Evolutionary conservation across 78 protist genomes (phyloP), one percentile per base, ranked within the genome.

Genomic region (slime mould (Dictyostelium discoideum)): DNA sequence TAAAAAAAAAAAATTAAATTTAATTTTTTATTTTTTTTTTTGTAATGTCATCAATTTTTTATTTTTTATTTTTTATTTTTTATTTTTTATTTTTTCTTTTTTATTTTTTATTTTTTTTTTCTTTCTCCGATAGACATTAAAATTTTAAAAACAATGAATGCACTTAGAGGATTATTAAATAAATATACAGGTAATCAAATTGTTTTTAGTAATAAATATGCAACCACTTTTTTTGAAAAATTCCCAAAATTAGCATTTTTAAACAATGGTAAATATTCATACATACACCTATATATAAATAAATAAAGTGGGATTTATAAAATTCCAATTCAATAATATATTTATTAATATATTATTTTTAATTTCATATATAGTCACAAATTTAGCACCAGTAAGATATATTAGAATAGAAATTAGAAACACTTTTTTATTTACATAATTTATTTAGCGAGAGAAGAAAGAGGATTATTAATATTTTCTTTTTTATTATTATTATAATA

Each of bases 341-440:
- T 32, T 32, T 32, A 32, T 32, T 32, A 32, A 32, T 32, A 32
- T 32, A 32, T 32, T 32, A 32, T 32, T 1, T 32, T 32, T 1
- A 32, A 32, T 32, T 32, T 32, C 37, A 32, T 32, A 32, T 32
- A 32, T 42, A 86, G 93, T 89, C 29, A 89, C 94, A 24, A 89
- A 89, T 82, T 69, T 89, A 32, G 94, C 94, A 81, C 94, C 94
- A 29, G 85, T 86, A 86, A 44, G 92, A 48, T 26, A 42, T 16
- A 16, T 44, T 32, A 32, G 37, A 32, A 32, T 32, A 32, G 37
- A 32, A 32, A 32, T 32, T 32, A 1, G 37, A 32, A 32, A 32
- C 37, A 32, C 0, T 32, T 32, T 32, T 32, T 32, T 32, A 32
- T 32, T 32, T 32, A 32, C 37, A 32, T 32, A 32, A 32, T 32